phyloP scores from a whole-genome alignment of 2,329 filamentous ascomycete species.

The Talaromyces rugulosus region DNA sequence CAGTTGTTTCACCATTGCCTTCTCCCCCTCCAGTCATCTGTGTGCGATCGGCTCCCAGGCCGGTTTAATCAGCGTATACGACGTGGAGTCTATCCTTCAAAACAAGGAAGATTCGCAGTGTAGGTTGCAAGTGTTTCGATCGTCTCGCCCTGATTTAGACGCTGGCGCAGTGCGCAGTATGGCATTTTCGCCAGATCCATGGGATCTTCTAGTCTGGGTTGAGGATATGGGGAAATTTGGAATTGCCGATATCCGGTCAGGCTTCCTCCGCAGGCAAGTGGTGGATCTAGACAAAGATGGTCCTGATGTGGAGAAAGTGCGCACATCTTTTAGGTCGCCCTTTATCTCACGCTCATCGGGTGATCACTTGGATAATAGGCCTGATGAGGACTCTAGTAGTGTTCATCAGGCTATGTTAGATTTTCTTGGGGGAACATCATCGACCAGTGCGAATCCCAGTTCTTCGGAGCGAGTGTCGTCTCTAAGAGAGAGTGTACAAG shows the following conservation, averaged over 20 bases:
- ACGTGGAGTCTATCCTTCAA: slow-evolving; percentile 31
- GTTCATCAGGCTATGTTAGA: slow-evolving; percentile 22
- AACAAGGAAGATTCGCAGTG: slow-evolving; percentile 18
- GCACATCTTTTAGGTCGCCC: slow-evolving; percentile 25
- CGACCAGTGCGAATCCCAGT: slow-evolving; percentile 17
- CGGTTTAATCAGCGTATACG: slow-evolving; percentile 44
- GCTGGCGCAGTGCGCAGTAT: slow-evolving; percentile 83
- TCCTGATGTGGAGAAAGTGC: slow-evolving; percentile 28
- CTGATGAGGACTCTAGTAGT: slow-evolving; percentile 19
- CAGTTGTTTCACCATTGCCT: slow-evolving; percentile 47
- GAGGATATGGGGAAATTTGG: slow-evolving; percentile 65
- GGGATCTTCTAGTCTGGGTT: slow-evolving; percentile 88
- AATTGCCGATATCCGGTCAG: slow-evolving; percentile 44
- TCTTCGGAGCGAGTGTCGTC: slow-evolving; percentile 21
- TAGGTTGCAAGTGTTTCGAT: slow-evolving; percentile 70
- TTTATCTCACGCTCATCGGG: slow-evolving; percentile 17
- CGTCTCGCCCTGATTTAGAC: slow-evolving; percentile 66
- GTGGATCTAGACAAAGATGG: slow-evolving; percentile 34
- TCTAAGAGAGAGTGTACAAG: slow-evolving; percentile 33
- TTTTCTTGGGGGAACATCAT: slow-evolving; percentile 20
- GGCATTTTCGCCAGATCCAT: slow-evolving; percentile 84
- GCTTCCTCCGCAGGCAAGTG: slow-evolving; percentile 42
- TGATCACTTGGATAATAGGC: slow-evolving; percentile 14
- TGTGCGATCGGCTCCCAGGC: slow-evolving; percentile 50
- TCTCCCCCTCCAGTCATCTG: slow-evolving; percentile 45